Base-by-base conservation (phyloP, 1,284 basidiomycete species). In the Ustilago loliicola region DNA sequence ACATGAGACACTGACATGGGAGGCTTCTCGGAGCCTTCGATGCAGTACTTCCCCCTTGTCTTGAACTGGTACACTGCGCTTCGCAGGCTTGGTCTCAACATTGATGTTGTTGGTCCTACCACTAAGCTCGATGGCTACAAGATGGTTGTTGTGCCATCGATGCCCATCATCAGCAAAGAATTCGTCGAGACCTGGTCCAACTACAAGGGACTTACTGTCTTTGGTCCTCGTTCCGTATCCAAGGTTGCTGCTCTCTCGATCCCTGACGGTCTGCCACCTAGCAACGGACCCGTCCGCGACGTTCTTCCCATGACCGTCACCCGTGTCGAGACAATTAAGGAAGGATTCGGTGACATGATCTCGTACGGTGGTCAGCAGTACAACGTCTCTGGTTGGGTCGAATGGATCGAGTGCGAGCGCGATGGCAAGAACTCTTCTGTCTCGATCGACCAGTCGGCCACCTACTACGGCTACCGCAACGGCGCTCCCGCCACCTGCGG, bases 351-450 rank as follows among this genome's bases (percentile, higher is more conserved):
- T 10, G 73, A 76, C 47, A 63, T 61, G 64, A 71, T 76, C 50
- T 57, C 73, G 23, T 76, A 76, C 54, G n/a, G 29, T 9, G 77
- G 66, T 23, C 10, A 63, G 45, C 50, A 66, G 57, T 79, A 79
- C 68, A 64, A 67, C 61, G 70, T 79, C 13, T 65, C 61, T 9
- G 66, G 68, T 25, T 80, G 79, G 79, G 62, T 68, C 34, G 79
- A 80, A 32, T 80, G 79, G 79, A 68, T 80, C 61, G 68, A 79
- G 40, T 80, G 79, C 62, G 52, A 63, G 8, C 63, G 78, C 27
- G 76, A 77, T 34, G 69, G 61, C 40, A 60, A 67, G 38, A 66
- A 69, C 34, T 55, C 76, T 15, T 67, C 60, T 15, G 61, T 76
- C n/a, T 34, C 65, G 30, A 64, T 65, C 40, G 57, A 57, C 25